These are phyloP conservation scores for Daldinia caldariorum DNA, from an alignment of 495 filamentous ascomycete genomes.

Conservation along the genomic window DNA sequence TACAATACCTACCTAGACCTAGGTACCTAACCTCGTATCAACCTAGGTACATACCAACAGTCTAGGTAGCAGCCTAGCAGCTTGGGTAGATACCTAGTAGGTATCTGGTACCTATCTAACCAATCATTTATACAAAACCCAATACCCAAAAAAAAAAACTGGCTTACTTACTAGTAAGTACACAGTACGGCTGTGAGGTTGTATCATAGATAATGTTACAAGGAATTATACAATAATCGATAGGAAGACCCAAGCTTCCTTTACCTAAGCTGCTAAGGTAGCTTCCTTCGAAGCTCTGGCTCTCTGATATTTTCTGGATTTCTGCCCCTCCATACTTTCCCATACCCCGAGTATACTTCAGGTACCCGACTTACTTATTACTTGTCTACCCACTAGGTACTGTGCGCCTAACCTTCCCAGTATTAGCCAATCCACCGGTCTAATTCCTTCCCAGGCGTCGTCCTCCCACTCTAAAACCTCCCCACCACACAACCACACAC, in stretches of 20 bases:
- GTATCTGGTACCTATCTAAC: no score
- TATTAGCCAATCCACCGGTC: constrained; percentile 44
- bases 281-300: constrained; percentile 29
- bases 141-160: not conserved
- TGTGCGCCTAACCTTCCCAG: constrained; percentile 34
- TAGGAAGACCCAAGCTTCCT: constrained; percentile 39
- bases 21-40: not conserved
- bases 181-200: not conserved
- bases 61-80: not conserved
- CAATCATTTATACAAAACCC: not conserved
- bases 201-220: not conserved
- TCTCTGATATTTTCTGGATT: constrained; percentile 11
- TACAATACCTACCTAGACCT: not conserved
- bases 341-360: constrained; percentile 10
- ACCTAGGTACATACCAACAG: not conserved
- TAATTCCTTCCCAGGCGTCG: constrained; percentile 35
- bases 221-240: constrained; percentile 30
- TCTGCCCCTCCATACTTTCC: constrained; percentile 28
- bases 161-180: not conserved
- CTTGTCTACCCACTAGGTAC: constrained; percentile 28
- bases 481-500: constrained; percentile 39
- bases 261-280: constrained; percentile 16
- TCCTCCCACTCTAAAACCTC: constrained; percentile 37
- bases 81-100: no score
- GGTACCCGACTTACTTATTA: constrained; percentile 30